Evolutionary conservation across 1,284 basidiomycete genomes (phyloP).

Genomic region (Fomitopsis betulina): DNA sequence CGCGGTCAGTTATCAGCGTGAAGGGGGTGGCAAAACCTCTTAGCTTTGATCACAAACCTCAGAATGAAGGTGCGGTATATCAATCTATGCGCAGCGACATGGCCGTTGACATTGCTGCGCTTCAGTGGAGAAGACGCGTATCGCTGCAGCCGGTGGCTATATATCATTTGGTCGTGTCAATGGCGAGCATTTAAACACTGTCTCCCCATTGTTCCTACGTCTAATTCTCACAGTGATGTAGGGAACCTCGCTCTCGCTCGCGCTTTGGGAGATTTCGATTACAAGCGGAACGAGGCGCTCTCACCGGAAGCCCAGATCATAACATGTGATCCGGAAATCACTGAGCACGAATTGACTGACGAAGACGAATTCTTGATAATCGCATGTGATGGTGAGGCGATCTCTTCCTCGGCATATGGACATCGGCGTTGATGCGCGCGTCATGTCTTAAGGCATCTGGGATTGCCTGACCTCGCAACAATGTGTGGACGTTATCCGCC

Average conservation of each 20-base stretch:
- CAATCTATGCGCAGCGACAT: background rate
- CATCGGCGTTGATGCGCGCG: constrained; percentile 6
- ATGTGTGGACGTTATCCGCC: constrained; percentile 86
- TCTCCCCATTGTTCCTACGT: background rate
- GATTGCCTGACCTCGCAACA: constrained; percentile 95
- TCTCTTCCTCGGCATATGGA: background rate
- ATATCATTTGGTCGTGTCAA: constrained; percentile 98
- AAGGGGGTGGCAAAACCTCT: constrained; percentile 86
- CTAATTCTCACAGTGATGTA: constrained; percentile 26
- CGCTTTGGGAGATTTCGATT: constrained; percentile 97
- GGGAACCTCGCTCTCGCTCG: constrained; percentile 95
- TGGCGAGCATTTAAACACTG: constrained; percentile 45
- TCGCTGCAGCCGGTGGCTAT: constrained; percentile 92
- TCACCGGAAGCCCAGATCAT: constrained; percentile 92
- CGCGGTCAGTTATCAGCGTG: constrained; percentile 85
- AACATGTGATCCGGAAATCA: constrained; percentile 92
- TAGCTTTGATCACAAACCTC: constrained; percentile 96
- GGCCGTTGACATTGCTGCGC: background rate
- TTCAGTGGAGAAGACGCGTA: constrained; percentile 82
- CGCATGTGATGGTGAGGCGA: constrained; percentile 86
- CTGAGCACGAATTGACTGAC: constrained; percentile 71
- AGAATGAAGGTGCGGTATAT: constrained; percentile 66
- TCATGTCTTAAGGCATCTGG: constrained; percentile 80
- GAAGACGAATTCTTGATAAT: constrained; percentile 97
- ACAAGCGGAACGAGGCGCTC: constrained; percentile 89